Conservation (phyloP, 352 stramenopile genomes). For the Phytophthora constricta region DNA sequence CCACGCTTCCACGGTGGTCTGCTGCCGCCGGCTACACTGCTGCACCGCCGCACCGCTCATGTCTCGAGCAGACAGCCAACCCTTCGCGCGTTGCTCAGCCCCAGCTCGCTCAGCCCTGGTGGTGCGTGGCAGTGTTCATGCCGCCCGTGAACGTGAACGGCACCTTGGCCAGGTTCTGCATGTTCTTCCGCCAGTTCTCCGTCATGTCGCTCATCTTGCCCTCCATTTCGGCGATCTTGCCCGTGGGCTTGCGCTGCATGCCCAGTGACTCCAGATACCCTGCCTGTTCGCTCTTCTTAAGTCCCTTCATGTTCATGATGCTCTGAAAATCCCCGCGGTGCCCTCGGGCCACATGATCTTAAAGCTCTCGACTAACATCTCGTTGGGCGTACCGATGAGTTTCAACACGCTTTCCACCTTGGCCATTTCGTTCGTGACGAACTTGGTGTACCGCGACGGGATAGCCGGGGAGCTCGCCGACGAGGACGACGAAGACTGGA, state of each 20-base stretch:
- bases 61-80: neutral
- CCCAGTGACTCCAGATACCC: conserved; percentile 69
- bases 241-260: conserved; percentile 67
- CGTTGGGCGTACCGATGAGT: conserved; percentile 95
- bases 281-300: conserved; percentile 80
- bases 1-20: neutral
- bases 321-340: conserved; percentile 93
- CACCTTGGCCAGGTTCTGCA: conserved; percentile 86
- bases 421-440: conserved; percentile 95
- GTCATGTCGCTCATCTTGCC: conserved; percentile 90
- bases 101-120: conserved; percentile 21
- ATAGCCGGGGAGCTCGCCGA: conserved; percentile 68
- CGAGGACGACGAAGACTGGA: conserved; percentile 41
- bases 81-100: neutral
- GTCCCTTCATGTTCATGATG: conserved; percentile 96
- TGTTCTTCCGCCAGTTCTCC: conserved; percentile 86
- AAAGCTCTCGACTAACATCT: conserved; percentile 97
- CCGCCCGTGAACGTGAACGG: conserved; percentile 67
- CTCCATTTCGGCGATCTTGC: conserved; percentile 84
- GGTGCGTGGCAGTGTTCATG: conserved; percentile 36
- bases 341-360: conserved; percentile 96
- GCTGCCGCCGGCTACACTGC: no score
- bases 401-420: conserved; percentile 98
- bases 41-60: neutral
- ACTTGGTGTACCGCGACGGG: conserved; percentile 96